Percentiles rank a stretch among this genome's conserved stretches.
Evolutionary conservation across 306 rosid species (phyloP).

Genomic region (Sophora flavescens): DNA sequence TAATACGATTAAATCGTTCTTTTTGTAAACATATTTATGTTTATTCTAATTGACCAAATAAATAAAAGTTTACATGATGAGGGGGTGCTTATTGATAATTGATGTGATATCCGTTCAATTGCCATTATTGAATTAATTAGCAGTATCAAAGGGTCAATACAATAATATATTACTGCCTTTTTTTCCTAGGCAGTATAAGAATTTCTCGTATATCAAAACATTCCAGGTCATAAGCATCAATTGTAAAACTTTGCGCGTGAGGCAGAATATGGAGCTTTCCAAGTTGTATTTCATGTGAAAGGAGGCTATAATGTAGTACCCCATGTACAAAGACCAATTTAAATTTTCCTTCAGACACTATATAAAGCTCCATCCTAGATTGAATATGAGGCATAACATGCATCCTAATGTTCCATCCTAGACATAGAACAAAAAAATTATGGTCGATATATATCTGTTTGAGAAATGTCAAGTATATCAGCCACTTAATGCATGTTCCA

Average conservation of each 20-base stretch:
- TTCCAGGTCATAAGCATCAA: slow-evolving; percentile 37
- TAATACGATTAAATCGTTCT: neutral
- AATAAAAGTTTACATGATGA: neutral
- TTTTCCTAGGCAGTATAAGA: neutral
- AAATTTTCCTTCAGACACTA: slow-evolving; percentile 11
- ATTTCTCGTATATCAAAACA: slow-evolving; percentile 7
- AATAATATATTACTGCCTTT: neutral
- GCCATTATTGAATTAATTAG: neutral
- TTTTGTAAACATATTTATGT: neutral
- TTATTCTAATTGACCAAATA: neutral
- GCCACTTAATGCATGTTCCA: slow-evolving; percentile 25
- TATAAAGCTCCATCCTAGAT: slow-evolving; percentile 2
- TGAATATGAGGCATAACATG: neutral
- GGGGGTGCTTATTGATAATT: neutral
- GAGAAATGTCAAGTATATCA: slow-evolving; percentile 1
- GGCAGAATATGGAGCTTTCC: too few species aligned
- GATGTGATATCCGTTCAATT: neutral
- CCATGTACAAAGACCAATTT: neutral
- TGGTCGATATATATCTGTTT: neutral
- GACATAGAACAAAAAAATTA: slow-evolving; percentile 9
- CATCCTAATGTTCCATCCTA: slow-evolving; percentile 1
- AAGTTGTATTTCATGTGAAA: slow-evolving; percentile 23
- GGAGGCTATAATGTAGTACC: neutral
- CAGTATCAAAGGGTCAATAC: neutral
- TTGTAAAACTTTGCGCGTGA: neutral